These are phyloP conservation scores for Calonectria ilicicola DNA, from an alignment of 2,329 filamentous ascomycete species.

Conservation along the genomic window DNA sequence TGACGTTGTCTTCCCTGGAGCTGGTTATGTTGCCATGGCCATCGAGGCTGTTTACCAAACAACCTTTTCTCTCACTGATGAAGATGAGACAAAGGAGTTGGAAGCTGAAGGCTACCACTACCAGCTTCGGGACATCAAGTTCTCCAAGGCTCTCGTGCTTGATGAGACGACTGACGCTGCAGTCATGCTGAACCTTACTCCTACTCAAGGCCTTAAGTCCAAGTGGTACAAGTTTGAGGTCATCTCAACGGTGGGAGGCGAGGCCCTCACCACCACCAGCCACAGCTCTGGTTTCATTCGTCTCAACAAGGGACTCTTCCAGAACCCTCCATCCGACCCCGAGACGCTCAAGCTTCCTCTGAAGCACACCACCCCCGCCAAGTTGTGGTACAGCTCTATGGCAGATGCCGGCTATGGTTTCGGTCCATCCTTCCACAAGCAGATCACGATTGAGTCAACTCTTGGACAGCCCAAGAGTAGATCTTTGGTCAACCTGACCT, in stretches of 20 bases:
- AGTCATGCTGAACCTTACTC: conserved; percentile 13
- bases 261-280: conserved; percentile 1
- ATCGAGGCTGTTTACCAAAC: conserved; percentile 52
- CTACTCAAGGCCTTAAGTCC: neutral
- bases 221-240: conserved; percentile 21
- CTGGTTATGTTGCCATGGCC: conserved; percentile 54
- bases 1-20: conserved; percentile 54
- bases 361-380: conserved; percentile 8
- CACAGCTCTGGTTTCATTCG: conserved; percentile 14
- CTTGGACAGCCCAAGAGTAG: conserved; percentile 6
- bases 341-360: neutral
- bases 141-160: conserved; percentile 16
- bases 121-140: conserved; percentile 18
- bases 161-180: conserved; percentile 10
- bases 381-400: conserved; percentile 25
- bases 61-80: neutral
- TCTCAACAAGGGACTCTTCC: conserved; percentile 6
- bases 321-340: neutral
- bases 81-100: neutral
- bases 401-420: conserved; percentile 16
- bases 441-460: conserved; percentile 8
- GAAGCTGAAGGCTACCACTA: conserved; percentile 1
- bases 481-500: conserved; percentile 4
- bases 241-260: neutral
- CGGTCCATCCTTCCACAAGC: conserved; percentile 26